Evolutionary conservation across 2,329 filamentous ascomycete genomes (phyloP), one percentile per base, ranked within the genome.

Genomic region (Sporothrix pseudoabietina): DNA sequence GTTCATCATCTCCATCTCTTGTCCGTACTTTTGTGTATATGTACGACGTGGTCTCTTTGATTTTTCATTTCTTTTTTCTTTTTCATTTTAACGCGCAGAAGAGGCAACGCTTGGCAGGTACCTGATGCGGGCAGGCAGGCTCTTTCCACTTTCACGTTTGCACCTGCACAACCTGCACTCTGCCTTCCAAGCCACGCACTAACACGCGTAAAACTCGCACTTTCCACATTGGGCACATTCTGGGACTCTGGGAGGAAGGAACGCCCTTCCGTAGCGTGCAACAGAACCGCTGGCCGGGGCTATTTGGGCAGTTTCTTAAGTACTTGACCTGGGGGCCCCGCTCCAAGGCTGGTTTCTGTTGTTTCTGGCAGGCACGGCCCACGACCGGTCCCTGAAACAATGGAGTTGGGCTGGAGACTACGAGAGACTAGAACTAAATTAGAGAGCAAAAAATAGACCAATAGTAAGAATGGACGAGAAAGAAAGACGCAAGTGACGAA

Each of bases 261-360:
- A 65, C 39, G 61, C 61, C 61, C 14, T 26, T 65, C 12, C 61
- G 61, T 65, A 65, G 63, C 26, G 63, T 49, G 63, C 63, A 32
- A 30, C 26, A 52, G 63, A 68, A 19, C 10, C 22, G 16, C 14
- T 61, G 57, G 26, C 57, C 19, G 32, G 57, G 57, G 30, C 14
- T 9, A 7, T 61, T 30, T 4, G 41, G 8, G 41, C 41, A 26
- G 49, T 54, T 5, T 54, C n/a, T 16, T 54, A 2, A 8, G 16
- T 41, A 26, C n/a, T 26, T 14, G 57, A 10, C 22, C n/a, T 26
- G n/a, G 55, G 61, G 41, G 26, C 39, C 63, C 41, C 44, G 26
- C 63, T 41, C 63, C 39, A 44, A 68, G 63, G 63, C 63, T 68
- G 61, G 63, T 68, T 68, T 68, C 52, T 55, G 52, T 30, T 55